Evolutionary conservation across 352 stramenopile species (phyloP).

Genomic region (Pythium monospermum): DNA sequence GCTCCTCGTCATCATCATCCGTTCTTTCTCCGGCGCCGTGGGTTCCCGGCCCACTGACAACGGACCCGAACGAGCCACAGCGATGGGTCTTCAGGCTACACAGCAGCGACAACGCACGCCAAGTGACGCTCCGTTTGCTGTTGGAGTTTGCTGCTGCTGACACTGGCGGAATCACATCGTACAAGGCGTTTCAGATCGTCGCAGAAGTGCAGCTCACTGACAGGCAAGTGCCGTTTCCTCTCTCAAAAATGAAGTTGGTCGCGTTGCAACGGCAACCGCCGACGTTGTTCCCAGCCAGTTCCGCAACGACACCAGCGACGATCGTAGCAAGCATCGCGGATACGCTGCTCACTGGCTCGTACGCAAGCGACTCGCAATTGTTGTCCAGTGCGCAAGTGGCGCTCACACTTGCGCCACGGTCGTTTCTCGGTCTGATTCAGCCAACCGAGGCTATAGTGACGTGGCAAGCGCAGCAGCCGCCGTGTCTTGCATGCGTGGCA

Average conservation of each 20-base stretch:
- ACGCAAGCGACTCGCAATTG: neutral
- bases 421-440: neutral
- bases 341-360: neutral
- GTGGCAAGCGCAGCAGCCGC: conserved; percentile 1
- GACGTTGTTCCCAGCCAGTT: neutral
- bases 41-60: neutral
- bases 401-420: conserved; percentile 1
- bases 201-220: conserved; percentile 1
- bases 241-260: neutral
- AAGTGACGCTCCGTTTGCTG: neutral
- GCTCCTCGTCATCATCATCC: neutral
- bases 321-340: neutral
- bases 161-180: neutral
- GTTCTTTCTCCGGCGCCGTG: neutral
- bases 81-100: conserved; percentile 7
- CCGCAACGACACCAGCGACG: neutral
- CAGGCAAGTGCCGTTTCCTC: neutral
- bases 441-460: neutral
- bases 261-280: neutral
- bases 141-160: neutral
- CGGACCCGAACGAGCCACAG: neutral
- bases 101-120: neutral
- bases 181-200: neutral
- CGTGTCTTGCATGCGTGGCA: conserved; percentile 2
- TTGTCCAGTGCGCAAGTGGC: neutral